A percentile compares a stretch with the other conserved stretches of the same genome.
Conservation (phyloP, 768 basidiomycete genomes). For the Boletus edulis region DNA sequence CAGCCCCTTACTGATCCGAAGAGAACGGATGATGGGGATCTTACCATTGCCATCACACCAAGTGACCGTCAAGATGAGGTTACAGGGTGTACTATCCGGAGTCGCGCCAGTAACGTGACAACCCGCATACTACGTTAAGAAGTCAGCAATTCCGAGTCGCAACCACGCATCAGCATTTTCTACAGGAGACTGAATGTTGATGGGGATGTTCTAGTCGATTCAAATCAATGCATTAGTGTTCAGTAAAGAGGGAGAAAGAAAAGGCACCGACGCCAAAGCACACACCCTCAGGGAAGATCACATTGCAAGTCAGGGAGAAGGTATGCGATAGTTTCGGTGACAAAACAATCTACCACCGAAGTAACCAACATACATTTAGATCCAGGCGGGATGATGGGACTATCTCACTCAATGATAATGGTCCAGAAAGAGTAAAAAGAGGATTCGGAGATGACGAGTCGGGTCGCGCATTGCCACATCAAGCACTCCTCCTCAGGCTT, state of each 20-base stretch:
- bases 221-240: neutral
- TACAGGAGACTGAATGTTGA: neutral
- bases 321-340: neutral
- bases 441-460: neutral
- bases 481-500: neutral
- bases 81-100: neutral
- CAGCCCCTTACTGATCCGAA: too few species aligned
- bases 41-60: neutral
- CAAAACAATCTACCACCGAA: too few species aligned
- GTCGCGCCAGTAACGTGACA: neutral
- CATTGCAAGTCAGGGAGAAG: neutral
- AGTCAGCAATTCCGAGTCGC: neutral
- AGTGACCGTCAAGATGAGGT: neutral
- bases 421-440: conserved; percentile 4
- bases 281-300: neutral
- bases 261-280: neutral
- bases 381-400: neutral
- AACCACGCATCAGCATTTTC: neutral
- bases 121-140: neutral
- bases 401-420: conserved; percentile 9
- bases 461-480: conserved; percentile 4
- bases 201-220: neutral
- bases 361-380: neutral
- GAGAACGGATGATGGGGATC: too few species aligned
- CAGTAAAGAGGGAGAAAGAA: neutral